Percentiles rank a stretch among this genome's conserved stretches.
These are phyloP conservation scores for Citeromyces hawaiiensis DNA, from an alignment of 1,139 yeast genomes.

Conservation along the genomic window DNA sequence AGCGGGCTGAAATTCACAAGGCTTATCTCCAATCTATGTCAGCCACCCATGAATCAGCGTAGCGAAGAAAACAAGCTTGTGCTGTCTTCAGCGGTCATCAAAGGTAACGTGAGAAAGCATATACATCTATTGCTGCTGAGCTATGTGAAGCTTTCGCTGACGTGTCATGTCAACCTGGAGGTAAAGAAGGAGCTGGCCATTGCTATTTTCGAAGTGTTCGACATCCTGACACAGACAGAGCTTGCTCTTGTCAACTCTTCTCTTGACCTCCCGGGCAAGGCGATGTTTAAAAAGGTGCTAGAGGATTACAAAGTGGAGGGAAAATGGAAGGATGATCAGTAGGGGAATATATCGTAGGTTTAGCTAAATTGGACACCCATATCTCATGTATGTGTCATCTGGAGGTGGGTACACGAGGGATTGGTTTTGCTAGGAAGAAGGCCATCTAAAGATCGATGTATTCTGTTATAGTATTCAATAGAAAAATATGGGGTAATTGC, in stretches of 20 bases:
- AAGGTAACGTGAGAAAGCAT: constrained; percentile 47
- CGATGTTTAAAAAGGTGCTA: constrained; percentile 54
- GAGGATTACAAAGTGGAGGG: constrained; percentile 67
- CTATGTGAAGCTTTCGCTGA: constrained; percentile 37
- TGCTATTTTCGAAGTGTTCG: constrained; percentile 55
- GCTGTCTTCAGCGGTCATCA: constrained; percentile 30
- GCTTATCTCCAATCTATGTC: constrained; percentile 56
- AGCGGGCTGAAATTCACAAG: constrained; percentile 40
- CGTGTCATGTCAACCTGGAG: constrained; percentile 28
- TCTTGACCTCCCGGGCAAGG: constrained; percentile 61
- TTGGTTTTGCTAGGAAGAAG: too few relatives aligned
- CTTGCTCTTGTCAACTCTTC: constrained; percentile 49
- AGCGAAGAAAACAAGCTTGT: constrained; percentile 1
- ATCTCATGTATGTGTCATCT: too few relatives aligned
- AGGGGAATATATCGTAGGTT: too few relatives aligned
- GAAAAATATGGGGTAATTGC: too few relatives aligned
- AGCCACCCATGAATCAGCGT: constrained; percentile 29
- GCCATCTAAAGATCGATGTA: too few relatives aligned
- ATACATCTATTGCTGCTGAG: constrained; percentile 49
- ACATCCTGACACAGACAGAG: constrained; percentile 56
- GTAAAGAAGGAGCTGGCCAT: constrained; percentile 37
- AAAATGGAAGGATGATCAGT: constrained; percentile 52
- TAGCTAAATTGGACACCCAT: too few relatives aligned
- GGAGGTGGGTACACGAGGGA: too few relatives aligned
- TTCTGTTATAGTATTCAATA: too few relatives aligned